phyloP scores from a whole-genome alignment of 306 rosid species.

The Acacia confusa region DNA sequence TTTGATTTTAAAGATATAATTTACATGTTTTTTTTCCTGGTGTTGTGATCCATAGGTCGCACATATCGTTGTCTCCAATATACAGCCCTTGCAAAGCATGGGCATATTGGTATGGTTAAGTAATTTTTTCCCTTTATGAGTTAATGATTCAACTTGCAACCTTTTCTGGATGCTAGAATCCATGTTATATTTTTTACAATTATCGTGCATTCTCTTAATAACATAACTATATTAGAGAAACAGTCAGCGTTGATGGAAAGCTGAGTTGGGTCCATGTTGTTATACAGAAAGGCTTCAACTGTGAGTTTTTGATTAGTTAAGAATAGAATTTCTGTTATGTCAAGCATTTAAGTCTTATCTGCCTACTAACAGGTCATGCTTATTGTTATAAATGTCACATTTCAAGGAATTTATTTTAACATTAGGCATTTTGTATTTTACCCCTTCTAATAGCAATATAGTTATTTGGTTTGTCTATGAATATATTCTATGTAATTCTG shows the following conservation, averaged over 20 bases:
- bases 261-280: slow-evolving; percentile 51
- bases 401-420: not conserved
- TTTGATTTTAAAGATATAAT: not conserved
- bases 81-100: slow-evolving; percentile 78
- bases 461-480: not conserved
- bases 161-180: slow-evolving; percentile 16
- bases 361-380: slow-evolving; percentile 9
- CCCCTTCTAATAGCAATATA: not conserved
- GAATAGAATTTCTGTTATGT: not conserved
- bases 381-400: slow-evolving; percentile 12
- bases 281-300: slow-evolving; percentile 64
- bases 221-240: slow-evolving; percentile 73
- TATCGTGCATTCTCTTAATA: slow-evolving; percentile 31
- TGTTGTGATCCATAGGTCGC: slow-evolving; percentile 51
- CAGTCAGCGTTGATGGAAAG: slow-evolving; percentile 52
- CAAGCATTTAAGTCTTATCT: not conserved
- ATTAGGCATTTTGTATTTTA: not conserved
- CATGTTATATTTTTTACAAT: not conserved
- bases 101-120: slow-evolving; percentile 46
- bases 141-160: not conserved
- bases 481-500: slow-evolving; percentile 3
- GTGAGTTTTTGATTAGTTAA: slow-evolving; percentile 43
- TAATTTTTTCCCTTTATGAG: not conserved
- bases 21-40: slow-evolving; percentile 12
- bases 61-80: slow-evolving; percentile 63